Percentiles rank a stretch among this genome's conserved stretches.
These are phyloP conservation scores for Infundibulicybe gibba DNA, from an alignment of 768 basidiomycete species.

Conservation along the genomic window DNA sequence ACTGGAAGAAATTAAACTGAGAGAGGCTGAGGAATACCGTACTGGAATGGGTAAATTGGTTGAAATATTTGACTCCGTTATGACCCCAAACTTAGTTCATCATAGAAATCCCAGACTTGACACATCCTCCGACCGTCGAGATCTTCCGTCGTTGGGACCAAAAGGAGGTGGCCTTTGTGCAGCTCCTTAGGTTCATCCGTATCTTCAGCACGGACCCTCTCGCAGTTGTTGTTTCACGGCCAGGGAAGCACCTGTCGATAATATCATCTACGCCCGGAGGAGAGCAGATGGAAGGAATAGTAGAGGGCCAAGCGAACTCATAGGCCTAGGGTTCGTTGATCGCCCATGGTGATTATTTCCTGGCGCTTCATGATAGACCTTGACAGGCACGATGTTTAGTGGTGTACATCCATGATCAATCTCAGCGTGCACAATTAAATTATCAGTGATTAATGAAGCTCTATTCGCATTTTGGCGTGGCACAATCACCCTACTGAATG, in stretches of 20 bases:
- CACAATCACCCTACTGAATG: no score
- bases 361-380: no score
- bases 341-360: no score
- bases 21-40: slow-evolving; percentile 70
- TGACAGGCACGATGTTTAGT: no score
- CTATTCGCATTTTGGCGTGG: no score
- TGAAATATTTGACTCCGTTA: not conserved
- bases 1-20: slow-evolving; percentile 66
- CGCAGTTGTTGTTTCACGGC: slow-evolving; percentile 47
- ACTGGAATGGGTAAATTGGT: slow-evolving; percentile 70
- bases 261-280: slow-evolving; percentile 12
- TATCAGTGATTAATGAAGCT: no score
- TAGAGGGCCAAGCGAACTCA: no score
- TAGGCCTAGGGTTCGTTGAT: no score
- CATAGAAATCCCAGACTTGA: slow-evolving; percentile 77
- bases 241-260: slow-evolving; percentile 51
- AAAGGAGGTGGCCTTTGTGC: slow-evolving; percentile 65
- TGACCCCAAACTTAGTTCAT: slow-evolving; percentile 3
- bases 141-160: slow-evolving; percentile 80
- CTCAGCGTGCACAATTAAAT: no score
- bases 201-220: slow-evolving; percentile 58
- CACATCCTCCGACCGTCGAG: slow-evolving; percentile 62
- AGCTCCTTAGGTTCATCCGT: slow-evolving; percentile 72
- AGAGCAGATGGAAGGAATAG: slow-evolving; percentile 8
- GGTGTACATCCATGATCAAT: no score